phyloP scores from a whole-genome alignment of 257 asterid genomes.

The Voacanga thouarsii region DNA sequence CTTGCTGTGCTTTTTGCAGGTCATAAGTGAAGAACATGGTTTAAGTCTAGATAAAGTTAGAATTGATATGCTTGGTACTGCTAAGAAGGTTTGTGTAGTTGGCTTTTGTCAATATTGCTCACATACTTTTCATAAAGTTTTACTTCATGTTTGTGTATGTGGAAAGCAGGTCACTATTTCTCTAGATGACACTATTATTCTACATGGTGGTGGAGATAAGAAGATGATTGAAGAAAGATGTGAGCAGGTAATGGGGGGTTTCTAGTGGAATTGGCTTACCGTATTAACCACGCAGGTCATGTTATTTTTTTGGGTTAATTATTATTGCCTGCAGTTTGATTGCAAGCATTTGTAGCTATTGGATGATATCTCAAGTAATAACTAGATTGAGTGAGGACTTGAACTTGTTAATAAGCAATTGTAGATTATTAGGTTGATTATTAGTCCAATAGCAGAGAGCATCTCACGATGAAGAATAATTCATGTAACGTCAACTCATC shows the following conservation, averaged over 20 bases:
- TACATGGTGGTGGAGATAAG: constrained; percentile 89
- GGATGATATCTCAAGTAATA: background rate
- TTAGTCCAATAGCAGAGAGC: background rate
- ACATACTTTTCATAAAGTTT: constrained; percentile 20
- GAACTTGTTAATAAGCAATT: background rate
- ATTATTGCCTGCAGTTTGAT: background rate
- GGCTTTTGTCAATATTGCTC: constrained; percentile 7
- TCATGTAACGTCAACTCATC: background rate
- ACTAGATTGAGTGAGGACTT: background rate
- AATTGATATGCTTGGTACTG: constrained; percentile 87
- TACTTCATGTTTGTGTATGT: constrained; percentile 2
- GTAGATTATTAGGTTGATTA: background rate
- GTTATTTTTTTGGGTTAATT: background rate
- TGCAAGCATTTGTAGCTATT: background rate
- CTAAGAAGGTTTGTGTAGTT: constrained; percentile 60
- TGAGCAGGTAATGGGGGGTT: constrained; percentile 59
- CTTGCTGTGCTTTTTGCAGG: constrained; percentile 44
- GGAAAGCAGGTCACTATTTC: constrained; percentile 71
- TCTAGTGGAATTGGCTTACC: background rate
- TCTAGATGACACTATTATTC: constrained; percentile 75
- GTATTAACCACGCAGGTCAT: background rate
- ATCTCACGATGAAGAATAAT: too few relatives aligned
- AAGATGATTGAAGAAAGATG: constrained; percentile 90
- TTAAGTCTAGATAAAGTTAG: constrained; percentile 59
- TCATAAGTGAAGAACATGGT: constrained; percentile 71